Conservation (phyloP, 2,329 filamentous ascomycete genomes). For the Apiospora malaysiana region DNA sequence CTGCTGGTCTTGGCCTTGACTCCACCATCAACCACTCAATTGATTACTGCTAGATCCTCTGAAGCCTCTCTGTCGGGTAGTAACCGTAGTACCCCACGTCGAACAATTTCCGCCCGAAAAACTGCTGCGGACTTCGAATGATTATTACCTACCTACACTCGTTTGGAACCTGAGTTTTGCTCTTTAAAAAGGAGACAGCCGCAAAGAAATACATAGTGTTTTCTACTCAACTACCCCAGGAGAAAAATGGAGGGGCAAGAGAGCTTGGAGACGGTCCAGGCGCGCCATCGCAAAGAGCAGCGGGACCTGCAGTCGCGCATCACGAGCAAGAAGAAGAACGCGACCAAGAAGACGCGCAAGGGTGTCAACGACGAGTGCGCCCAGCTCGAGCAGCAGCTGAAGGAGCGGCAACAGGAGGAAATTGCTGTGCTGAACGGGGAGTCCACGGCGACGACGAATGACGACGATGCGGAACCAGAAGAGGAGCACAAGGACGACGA, state of each 20-base stretch:
- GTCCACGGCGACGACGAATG: not conserved
- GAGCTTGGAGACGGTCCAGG: slow-evolving; percentile 73
- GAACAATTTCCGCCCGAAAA: not conserved
- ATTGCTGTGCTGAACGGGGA: slow-evolving; percentile 49
- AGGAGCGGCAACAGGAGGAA: slow-evolving; percentile 71
- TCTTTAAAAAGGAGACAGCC: not conserved
- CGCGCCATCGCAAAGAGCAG: slow-evolving; percentile 86
- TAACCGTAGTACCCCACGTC: not conserved
- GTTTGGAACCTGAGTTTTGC: not conserved
- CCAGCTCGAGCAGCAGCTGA: slow-evolving; percentile 68
- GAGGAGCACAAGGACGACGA: slow-evolving; percentile 36
- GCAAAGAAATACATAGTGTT: not conserved
- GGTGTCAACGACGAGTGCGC: slow-evolving; percentile 79
- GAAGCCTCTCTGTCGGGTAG: no score
- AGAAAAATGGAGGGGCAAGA: slow-evolving; percentile 12
- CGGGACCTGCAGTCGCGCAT: slow-evolving; percentile 84
- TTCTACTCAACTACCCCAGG: not conserved
- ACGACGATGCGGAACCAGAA: slow-evolving; percentile 7
- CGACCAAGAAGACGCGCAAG: slow-evolving; percentile 84
- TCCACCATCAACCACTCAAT: not conserved
- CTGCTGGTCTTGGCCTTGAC: not conserved
- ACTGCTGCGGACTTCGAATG: not conserved
- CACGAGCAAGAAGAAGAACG: slow-evolving; percentile 96
- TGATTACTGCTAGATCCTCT: not conserved
- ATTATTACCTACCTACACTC: not conserved